Conservation (phyloP, 352 stramenopile species). For the Albugo candida region DNA sequence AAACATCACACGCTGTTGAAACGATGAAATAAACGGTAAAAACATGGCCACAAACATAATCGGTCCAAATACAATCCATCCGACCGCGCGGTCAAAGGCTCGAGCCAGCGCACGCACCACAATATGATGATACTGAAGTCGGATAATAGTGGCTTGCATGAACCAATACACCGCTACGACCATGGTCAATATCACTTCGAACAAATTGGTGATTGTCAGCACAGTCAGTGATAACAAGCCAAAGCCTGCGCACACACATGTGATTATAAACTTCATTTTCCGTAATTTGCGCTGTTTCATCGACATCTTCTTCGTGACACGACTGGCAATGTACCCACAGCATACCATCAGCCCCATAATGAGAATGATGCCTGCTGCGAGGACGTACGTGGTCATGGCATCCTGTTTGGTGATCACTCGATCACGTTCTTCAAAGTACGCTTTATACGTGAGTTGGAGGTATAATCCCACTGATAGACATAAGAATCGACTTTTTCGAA, state of each 20-base stretch:
- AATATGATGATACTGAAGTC: slow-evolving; percentile 12
- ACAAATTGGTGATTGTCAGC: slow-evolving; percentile 12
- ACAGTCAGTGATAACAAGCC: slow-evolving; percentile 8
- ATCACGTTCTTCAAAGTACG: slow-evolving; percentile 9
- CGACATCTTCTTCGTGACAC: slow-evolving; percentile 18
- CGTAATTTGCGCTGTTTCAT: slow-evolving; percentile 18
- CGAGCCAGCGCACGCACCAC: slow-evolving; percentile 11
- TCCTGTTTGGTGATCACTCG: slow-evolving; percentile 8
- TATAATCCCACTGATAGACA: slow-evolving; percentile 53
- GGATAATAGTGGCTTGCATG: slow-evolving; percentile 15
- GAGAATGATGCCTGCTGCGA: slow-evolving; percentile 11
- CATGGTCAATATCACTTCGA: slow-evolving; percentile 14
- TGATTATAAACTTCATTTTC: slow-evolving; percentile 19
- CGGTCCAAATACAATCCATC: slow-evolving; percentile 18
- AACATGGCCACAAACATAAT: slow-evolving; percentile 24
- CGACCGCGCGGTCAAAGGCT: slow-evolving; percentile 12
- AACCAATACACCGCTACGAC: slow-evolving; percentile 15
- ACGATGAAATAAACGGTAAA: slow-evolving; percentile 18
- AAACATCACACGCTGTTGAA: slow-evolving; percentile 32
- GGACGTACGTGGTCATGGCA: slow-evolving; percentile 6
- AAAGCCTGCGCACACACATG: slow-evolving; percentile 3
- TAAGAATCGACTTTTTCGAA: slow-evolving; percentile 70
- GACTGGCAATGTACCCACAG: slow-evolving; percentile 12
- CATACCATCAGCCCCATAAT: slow-evolving; percentile 13
- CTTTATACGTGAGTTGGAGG: slow-evolving; percentile 37